phyloP scores from a whole-genome alignment of 257 asterid species.

The Paraleonurus japonicus region DNA sequence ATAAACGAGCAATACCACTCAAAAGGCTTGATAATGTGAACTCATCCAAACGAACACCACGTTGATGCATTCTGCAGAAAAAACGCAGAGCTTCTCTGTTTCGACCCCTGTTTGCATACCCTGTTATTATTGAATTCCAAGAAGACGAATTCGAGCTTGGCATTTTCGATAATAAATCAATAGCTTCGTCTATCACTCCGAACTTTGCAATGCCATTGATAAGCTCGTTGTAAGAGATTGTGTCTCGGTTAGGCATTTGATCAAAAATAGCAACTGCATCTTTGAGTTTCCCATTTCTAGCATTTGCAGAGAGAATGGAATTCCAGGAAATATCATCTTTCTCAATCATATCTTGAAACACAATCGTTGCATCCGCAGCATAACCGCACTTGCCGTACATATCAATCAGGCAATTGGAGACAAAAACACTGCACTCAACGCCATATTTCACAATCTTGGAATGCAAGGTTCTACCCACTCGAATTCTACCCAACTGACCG shows the following conservation, averaged over 20 bases:
- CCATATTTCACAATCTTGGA: conserved; percentile 77
- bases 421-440: conserved; percentile 31
- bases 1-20: conserved; percentile 59
- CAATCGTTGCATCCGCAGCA: conserved; percentile 40
- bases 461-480: conserved; percentile 57
- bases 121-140: conserved; percentile 81
- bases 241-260: conserved; percentile 64
- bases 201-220: conserved; percentile 70
- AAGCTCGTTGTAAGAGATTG: conserved; percentile 67
- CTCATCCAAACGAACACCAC: conserved; percentile 53
- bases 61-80: conserved; percentile 55
- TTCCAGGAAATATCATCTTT: conserved; percentile 75
- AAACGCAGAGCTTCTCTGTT: conserved; percentile 48
- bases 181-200: conserved; percentile 64
- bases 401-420: conserved; percentile 52
- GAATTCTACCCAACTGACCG: conserved; percentile 50
- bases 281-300: conserved; percentile 62
- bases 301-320: conserved; percentile 71
- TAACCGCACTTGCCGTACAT: conserved; percentile 85
- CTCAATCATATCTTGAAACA: conserved; percentile 41
- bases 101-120: conserved; percentile 60
- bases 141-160: conserved; percentile 74
- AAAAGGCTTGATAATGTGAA: conserved; percentile 75
- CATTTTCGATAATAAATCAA: conserved; percentile 42
- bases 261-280: conserved; percentile 41